These are phyloP conservation scores for Lumnitzera littorea DNA, from an alignment of 345 rosid genomes.

Conservation along the genomic window DNA sequence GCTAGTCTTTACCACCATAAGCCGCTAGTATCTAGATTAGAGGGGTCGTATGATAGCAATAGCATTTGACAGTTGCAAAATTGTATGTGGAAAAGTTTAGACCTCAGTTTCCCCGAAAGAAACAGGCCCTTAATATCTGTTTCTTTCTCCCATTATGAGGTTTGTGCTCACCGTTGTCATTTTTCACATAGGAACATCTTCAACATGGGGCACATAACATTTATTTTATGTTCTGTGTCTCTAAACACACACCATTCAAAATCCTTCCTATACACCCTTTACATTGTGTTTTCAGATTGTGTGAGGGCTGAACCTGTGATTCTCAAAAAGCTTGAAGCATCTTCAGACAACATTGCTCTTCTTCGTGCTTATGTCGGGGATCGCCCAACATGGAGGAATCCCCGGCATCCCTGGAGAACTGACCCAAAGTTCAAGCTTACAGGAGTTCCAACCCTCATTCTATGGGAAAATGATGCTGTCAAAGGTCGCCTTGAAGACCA, in stretches of 20 bases:
- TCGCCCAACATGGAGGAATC: conserved; percentile 78
- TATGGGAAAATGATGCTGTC: conserved; percentile 50
- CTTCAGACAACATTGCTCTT: conserved; percentile 44
- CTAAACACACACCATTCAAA: too few species aligned
- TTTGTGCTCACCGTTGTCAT: too few species aligned
- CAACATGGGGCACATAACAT: not conserved
- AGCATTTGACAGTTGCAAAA: too few species aligned
- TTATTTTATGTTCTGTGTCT: not conserved
- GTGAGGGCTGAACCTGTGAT: conserved; percentile 94
- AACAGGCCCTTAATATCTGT: too few species aligned
- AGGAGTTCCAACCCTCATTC: conserved; percentile 75
- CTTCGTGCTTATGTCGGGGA: conserved; percentile 80
- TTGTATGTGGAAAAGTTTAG: too few species aligned
- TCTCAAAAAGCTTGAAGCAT: conserved; percentile 59
- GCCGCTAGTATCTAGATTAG: too few species aligned
- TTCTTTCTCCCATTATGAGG: too few species aligned
- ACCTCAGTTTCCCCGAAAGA: too few species aligned
- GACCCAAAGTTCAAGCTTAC: conserved; percentile 68
- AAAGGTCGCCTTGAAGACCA: conserved; percentile 70
- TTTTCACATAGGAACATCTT: too few species aligned
- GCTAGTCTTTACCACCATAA: too few species aligned
- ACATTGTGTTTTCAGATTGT: conserved; percentile 40
- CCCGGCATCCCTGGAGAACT: conserved; percentile 60
- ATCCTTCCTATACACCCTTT: not conserved
- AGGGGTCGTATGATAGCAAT: too few species aligned